Conservation (phyloP, 441 rosid genomes). For the Jatropha multifida region DNA sequence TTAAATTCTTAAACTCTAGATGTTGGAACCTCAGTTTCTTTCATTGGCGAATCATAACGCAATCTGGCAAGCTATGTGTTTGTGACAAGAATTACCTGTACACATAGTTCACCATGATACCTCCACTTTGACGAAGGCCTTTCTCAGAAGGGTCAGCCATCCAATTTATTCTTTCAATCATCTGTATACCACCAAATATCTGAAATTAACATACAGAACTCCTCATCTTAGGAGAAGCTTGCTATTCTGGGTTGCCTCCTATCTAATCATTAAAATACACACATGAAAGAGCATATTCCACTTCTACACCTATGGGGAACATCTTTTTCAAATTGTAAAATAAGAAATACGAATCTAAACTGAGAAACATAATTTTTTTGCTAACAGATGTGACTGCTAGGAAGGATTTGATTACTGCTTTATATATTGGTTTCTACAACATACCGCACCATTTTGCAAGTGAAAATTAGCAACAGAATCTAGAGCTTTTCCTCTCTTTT, state of each 20-base stretch:
- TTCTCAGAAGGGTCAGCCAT: slow-evolving; percentile 86
- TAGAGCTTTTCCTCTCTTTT: slow-evolving; percentile 93
- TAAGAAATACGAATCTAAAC: neutral
- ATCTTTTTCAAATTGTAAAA: slow-evolving; percentile 12
- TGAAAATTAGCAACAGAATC: slow-evolving; percentile 98
- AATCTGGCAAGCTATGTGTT: slow-evolving; percentile 1
- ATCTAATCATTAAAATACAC: neutral
- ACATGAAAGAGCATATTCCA: neutral
- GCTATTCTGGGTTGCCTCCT: neutral
- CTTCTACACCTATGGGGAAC: neutral
- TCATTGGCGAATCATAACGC: neutral
- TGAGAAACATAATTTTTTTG: neutral
- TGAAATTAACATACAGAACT: neutral
- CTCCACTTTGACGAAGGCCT: slow-evolving; percentile 79
- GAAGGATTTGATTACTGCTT: neutral
- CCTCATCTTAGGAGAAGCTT: neutral
- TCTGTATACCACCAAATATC: slow-evolving; percentile 40
- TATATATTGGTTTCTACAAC: slow-evolving; percentile 20
- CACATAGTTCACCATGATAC: slow-evolving; percentile 93
- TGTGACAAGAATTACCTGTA: slow-evolving; percentile 56
- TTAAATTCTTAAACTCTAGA: neutral
- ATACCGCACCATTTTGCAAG: slow-evolving; percentile 97
- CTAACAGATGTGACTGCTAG: neutral
- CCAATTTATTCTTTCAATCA: slow-evolving; percentile 96
- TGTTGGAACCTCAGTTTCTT: neutral